These are phyloP conservation scores for Termitomyces titanicus DNA, from an alignment of 768 basidiomycete genomes.

Conservation along the genomic window DNA sequence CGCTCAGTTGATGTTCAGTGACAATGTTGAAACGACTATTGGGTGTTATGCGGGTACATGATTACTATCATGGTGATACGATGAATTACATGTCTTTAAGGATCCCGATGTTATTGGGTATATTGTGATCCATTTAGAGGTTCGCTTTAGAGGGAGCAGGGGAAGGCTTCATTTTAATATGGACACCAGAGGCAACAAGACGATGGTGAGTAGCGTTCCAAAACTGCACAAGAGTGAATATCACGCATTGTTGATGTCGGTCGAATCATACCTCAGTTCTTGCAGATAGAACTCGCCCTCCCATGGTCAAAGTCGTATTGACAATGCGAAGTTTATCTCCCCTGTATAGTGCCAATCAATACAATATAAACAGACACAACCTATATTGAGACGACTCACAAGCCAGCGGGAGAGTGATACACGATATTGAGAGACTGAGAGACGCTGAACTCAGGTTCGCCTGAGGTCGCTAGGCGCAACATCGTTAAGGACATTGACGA, in stretches of 20 bases:
- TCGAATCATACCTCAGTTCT: slow-evolving; percentile 41
- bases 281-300: slow-evolving; percentile 42
- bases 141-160: slow-evolving; percentile 20
- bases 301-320: slow-evolving; percentile 47
- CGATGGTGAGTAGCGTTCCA: slow-evolving; percentile 53
- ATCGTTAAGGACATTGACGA: slow-evolving; percentile 46
- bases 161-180: slow-evolving; percentile 53
- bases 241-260: not conserved
- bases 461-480: slow-evolving; percentile 23
- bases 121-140: slow-evolving; percentile 10
- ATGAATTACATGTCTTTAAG: not conserved
- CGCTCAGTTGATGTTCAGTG: not conserved
- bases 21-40: not conserved
- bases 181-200: slow-evolving; percentile 50
- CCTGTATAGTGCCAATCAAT: slow-evolving; percentile 21
- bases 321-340: slow-evolving; percentile 49
- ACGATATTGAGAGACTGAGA: slow-evolving; percentile 51
- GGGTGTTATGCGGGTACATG: not conserved
- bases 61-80: not conserved
- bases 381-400: not conserved
- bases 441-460: slow-evolving; percentile 28
- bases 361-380: not conserved
- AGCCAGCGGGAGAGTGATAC: slow-evolving; percentile 49
- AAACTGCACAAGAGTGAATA: slow-evolving; percentile 32
- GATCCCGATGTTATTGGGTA: not conserved